A percentile compares a stretch with the other conserved stretches of the same genome.
phyloP scores from a whole-genome alignment of 192 early-diverging fungal species.

The Coemansia aciculifera region DNA sequence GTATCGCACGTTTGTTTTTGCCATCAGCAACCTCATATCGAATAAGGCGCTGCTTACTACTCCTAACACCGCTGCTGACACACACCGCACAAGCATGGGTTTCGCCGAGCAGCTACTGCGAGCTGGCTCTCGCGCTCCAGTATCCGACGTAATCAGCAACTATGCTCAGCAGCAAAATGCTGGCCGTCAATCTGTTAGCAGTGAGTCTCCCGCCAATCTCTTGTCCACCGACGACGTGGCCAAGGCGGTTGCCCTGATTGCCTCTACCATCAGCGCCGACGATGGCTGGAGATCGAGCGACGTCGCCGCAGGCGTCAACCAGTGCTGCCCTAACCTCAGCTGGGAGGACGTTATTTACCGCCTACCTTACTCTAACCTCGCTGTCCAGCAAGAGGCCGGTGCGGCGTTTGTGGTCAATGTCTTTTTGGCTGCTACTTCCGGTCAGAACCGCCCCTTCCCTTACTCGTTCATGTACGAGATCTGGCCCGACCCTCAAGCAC shows the following conservation, averaged over 20 bases:
- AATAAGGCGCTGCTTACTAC: slow-evolving; percentile 6
- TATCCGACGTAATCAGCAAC: slow-evolving; percentile 27
- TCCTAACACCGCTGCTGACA: neutral
- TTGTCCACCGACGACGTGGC: slow-evolving; percentile 39
- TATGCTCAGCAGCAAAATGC: slow-evolving; percentile 20
- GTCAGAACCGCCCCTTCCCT: slow-evolving; percentile 46
- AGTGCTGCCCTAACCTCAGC: slow-evolving; percentile 29
- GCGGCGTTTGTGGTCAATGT: slow-evolving; percentile 41
- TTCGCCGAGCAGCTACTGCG: slow-evolving; percentile 44
- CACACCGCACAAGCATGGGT: slow-evolving; percentile 31
- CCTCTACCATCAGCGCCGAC: slow-evolving; percentile 24
- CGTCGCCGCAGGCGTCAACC: slow-evolving; percentile 36
- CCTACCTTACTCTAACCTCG: slow-evolving; percentile 34
- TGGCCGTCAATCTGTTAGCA: slow-evolving; percentile 9
- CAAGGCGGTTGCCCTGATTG: slow-evolving; percentile 39
- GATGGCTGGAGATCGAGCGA: slow-evolving; percentile 35
- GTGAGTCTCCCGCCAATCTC: slow-evolving; percentile 3
- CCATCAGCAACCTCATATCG: slow-evolving; percentile 26
- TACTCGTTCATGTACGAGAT: slow-evolving; percentile 56
- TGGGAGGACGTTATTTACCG: slow-evolving; percentile 55
- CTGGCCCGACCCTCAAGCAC: slow-evolving; percentile 50
- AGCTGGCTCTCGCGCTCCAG: slow-evolving; percentile 31
- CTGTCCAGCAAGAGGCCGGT: slow-evolving; percentile 37
- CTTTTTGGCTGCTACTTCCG: slow-evolving; percentile 37
- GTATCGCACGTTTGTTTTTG: slow-evolving; percentile 21